A percentile compares a stretch with the other conserved stretches of the same genome.
These are phyloP conservation scores for Tremella fuciformis DNA, from an alignment of 768 basidiomycete genomes.

Conservation along the genomic window DNA sequence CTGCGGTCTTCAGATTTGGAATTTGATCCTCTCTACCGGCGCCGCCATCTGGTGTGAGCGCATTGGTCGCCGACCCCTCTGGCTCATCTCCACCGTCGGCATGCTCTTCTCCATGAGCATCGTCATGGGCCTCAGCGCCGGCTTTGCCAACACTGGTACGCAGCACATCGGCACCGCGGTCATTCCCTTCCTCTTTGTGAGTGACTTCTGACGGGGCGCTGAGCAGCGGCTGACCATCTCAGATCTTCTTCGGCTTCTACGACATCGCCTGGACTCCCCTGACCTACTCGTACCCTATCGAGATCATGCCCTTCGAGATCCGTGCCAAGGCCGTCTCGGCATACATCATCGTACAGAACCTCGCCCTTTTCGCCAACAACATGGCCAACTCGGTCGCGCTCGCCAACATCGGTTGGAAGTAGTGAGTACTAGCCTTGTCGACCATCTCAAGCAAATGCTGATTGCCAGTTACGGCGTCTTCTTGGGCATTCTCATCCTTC, in stretches of 20 bases:
- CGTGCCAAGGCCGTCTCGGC: constrained; percentile 9
- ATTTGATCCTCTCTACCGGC: constrained; percentile 10
- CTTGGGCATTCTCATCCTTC: neutral
- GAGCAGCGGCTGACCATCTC: too few relatives aligned
- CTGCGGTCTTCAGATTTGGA: constrained; percentile 16
- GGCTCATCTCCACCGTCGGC: constrained; percentile 29
- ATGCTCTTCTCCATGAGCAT: constrained; percentile 31
- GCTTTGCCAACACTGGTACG: constrained; percentile 27
- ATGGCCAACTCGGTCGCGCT: constrained; percentile 4
- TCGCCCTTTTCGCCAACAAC: neutral
- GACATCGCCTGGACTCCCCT: constrained; percentile 7
- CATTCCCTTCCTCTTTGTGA: constrained; percentile 19
- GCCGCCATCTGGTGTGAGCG: constrained; percentile 29
- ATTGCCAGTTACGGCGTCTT: neutral
- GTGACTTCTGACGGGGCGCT: too few relatives aligned
- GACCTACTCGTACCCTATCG: constrained; percentile 7
- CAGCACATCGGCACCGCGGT: constrained; percentile 23
- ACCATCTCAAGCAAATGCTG: constrained; percentile 13
- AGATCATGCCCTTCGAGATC: constrained; percentile 4
- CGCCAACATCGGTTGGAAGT: constrained; percentile 1
- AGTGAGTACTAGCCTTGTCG: constrained; percentile 9
- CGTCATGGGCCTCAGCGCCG: constrained; percentile 36
- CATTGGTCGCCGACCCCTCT: constrained; percentile 32
- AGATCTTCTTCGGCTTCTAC: constrained; percentile 10
- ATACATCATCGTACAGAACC: neutral